These are phyloP conservation scores for Camillea tinctor DNA, from an alignment of 2,329 filamentous ascomycete species.

Conservation along the genomic window DNA sequence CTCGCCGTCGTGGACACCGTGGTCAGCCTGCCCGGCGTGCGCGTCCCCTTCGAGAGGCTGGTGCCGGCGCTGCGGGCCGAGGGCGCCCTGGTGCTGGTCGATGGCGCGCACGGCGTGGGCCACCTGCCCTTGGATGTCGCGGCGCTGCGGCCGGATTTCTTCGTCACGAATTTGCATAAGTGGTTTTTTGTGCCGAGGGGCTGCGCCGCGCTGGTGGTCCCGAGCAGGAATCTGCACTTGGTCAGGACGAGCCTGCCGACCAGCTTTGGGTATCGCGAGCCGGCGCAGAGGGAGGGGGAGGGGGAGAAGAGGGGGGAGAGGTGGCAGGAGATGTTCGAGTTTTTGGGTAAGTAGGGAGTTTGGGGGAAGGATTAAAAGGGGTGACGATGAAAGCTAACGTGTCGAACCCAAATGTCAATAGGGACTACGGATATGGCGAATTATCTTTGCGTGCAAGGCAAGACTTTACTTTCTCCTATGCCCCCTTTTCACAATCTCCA, in stretches of 20 bases:
- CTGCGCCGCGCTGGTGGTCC: slow-evolving; percentile 63
- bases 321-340: slow-evolving; percentile 37
- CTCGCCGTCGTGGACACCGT: slow-evolving; percentile 66
- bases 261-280: slow-evolving; percentile 56
- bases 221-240: slow-evolving; percentile 56
- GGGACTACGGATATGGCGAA: slow-evolving; percentile 59
- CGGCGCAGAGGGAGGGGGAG: not conserved
- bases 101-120: slow-evolving; percentile 65
- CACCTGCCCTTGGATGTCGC: slow-evolving; percentile 59
- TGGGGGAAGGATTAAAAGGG: not conserved
- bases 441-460: slow-evolving; percentile 52
- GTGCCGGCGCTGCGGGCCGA: slow-evolving; percentile 53
- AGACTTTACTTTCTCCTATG: not conserved
- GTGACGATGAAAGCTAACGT: slow-evolving; percentile 45
- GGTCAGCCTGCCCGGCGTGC: slow-evolving; percentile 60
- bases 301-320: slow-evolving; percentile 1
- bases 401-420: slow-evolving; percentile 39
- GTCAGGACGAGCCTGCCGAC: slow-evolving; percentile 64
- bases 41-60: slow-evolving; percentile 60
- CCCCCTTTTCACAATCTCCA: not conserved
- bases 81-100: slow-evolving; percentile 58
- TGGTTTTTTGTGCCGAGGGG: slow-evolving; percentile 67
- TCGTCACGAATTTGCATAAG: slow-evolving; percentile 66
- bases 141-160: slow-evolving; percentile 62
- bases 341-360: slow-evolving; percentile 22